Evolutionary conservation across 164 flowering plant species (phyloP).

Genomic region (Magnolia kwangsiensis): DNA sequence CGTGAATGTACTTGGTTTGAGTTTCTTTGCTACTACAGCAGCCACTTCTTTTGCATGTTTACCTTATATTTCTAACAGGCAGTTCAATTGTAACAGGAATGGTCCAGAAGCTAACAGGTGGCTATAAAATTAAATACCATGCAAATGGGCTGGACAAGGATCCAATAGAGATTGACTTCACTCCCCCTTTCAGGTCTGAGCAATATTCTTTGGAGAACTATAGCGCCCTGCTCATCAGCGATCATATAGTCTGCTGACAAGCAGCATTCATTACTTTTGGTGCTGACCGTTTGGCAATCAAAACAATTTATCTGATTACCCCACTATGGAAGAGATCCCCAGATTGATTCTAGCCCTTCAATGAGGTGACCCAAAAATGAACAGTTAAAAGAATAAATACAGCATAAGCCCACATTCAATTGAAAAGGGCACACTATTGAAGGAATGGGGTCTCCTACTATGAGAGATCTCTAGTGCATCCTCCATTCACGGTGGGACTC

Average conservation of each 20-base stretch:
- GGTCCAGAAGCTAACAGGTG: conserved; percentile 88
- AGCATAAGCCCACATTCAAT: background rate
- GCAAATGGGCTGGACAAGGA: conserved; percentile 77
- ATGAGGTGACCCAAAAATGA: too few species aligned
- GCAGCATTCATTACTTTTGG: background rate
- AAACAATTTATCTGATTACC: background rate
- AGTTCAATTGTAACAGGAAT: conserved; percentile 51
- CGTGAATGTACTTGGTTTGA: background rate
- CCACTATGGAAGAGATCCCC: background rate
- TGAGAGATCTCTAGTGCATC: background rate
- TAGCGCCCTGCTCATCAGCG: background rate
- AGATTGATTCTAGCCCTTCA: background rate
- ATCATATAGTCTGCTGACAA: background rate
- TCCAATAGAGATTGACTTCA: conserved; percentile 93
- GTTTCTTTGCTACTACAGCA: background rate
- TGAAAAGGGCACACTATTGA: background rate
- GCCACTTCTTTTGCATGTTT: background rate
- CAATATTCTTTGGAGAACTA: background rate
- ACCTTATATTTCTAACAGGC: conserved; percentile 2
- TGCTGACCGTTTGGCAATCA: background rate
- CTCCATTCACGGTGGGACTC: background rate
- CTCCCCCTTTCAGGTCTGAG: conserved; percentile 93
- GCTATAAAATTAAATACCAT: conserved; percentile 78
- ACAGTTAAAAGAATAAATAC: too few species aligned
- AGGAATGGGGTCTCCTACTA: background rate